These are phyloP conservation scores for Arctium lappa DNA, from an alignment of 129 eudicot genomes.

Conservation along the genomic window DNA sequence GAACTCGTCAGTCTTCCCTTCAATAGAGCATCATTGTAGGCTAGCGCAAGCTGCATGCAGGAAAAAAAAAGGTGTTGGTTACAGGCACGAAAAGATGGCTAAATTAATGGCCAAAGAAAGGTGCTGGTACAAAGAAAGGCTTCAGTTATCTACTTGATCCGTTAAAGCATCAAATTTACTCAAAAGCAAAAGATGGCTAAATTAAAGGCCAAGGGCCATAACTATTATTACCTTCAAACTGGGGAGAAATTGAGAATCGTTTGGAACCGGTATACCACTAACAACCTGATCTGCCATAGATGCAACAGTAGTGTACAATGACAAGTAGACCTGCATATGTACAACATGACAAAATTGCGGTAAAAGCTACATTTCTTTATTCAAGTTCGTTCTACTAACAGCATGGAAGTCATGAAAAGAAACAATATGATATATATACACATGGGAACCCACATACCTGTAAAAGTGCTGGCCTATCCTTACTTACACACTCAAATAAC, in stretches of 20 bases:
- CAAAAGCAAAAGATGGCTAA: not conserved
- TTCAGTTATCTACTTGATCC: not conserved
- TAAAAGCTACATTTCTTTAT: conserved; percentile 1
- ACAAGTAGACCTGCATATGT: conserved; percentile 74
- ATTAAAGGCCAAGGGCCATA: not conserved
- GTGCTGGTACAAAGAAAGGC: not conserved
- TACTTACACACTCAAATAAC: conserved; percentile 93
- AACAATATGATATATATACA: not conserved
- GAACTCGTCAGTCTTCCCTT: conserved; percentile 51
- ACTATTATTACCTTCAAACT: conserved; percentile 65
- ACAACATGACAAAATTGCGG: not conserved
- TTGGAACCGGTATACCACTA: conserved; percentile 25
- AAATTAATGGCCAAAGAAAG: not conserved
- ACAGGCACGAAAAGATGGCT: not conserved
- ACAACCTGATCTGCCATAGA: conserved; percentile 70
- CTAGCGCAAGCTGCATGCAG: conserved; percentile 67
- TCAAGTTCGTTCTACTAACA: not conserved
- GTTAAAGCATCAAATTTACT: not conserved
- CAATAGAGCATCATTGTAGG: conserved; percentile 79
- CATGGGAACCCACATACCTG: conserved; percentile 47
- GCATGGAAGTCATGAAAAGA: not conserved
- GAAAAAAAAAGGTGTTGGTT: not conserved
- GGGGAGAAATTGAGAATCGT: conserved; percentile 61
- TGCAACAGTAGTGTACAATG: conserved; percentile 71
- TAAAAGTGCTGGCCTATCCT: conserved; percentile 90